Base-by-base conservation (phyloP, 2,329 filamentous ascomycete genomes). In the Aureobasidium sp. region DNA sequence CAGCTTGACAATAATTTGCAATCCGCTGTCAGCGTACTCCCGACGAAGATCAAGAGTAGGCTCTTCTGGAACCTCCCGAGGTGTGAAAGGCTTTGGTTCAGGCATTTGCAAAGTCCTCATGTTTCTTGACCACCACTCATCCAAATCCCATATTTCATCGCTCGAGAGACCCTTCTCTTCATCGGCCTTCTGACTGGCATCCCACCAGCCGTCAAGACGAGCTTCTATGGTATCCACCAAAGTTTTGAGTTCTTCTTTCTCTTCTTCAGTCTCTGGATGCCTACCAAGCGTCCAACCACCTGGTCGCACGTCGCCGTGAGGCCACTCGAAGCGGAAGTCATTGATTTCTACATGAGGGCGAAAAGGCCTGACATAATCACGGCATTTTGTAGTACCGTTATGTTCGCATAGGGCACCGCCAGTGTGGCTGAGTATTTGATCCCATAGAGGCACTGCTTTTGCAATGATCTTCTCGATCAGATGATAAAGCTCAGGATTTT, bases 1-100 rank as follows among this genome's bases (percentile, higher is more conserved):
- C 66, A 89, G 75, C 68, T 87, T 87, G 37, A 87, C 79, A 56
- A 88, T 84, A 37, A 88, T 70, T 66, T 89, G 86, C 4, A 88
- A 67, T 1, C 80, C 79, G 5, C 71, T 69, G 0, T 76, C 67
- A 9, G 70, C 67, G 63, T 76, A 80, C 17, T 75, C 67, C 27
- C 67, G 57, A 42, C 66, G 66, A 8, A 70, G 64, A 47, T 69
- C 61, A 17, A 51, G 48, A 23, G 20, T 32, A 23, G 48, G 48
- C 13, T 51, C 48, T 51, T 37, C 48, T 15, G 32, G 12, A 1
- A 37, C 9, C 20, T 37, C 32, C n/a, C 48, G 48, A 26, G 48
- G 48, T 36, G 17, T 36, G 13, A 37, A 51, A 2, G 48, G n/a
- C n/a, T 51, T 51, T 36, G 48, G 48, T 26, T 51, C 48, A 26